Evolutionary conservation across 257 asterid species (phyloP), one percentile per base, ranked within the genome.

Genomic region (Solanum sparsipilum): DNA sequence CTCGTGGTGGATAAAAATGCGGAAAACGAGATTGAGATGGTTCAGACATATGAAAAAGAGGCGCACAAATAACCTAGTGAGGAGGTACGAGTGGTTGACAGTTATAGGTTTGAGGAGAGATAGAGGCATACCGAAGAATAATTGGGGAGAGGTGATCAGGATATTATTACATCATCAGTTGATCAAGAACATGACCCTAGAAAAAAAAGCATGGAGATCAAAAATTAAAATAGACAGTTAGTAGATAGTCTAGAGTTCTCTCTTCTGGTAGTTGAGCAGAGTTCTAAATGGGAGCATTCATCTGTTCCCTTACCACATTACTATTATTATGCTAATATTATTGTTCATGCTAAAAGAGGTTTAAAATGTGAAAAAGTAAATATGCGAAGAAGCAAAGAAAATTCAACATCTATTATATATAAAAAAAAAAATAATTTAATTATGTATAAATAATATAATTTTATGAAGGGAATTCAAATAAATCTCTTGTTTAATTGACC

Each of bases 1-100:
- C 5, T 9, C 23, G 1, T 21, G 2, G 12, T 63, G 31, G 29
- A 63, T 4, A 63, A 63, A 63, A 27, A 63, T 10, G 7, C 4
- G 2, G 0, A 10, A 63, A n/a, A 5, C 3, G 16, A 63, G 0
- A 10, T 2, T 63, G 7, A n/a, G 16, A 63, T 63, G 16, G 1
- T 0, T 0, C 2, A 0, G 6, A 10, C 5, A 23, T 23, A 0
- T 20, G 67, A 20, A 56, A 58, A 58, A 9, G 13, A 58, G 2
- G 5, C 21, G 27, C 68, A 58, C 68, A 58, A 3, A 58, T 58
- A 23, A 3, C 68, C 13, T 58, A 20, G 27, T 20, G 27, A 21
- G 67, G 27, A 58, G 13, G 27, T 58, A 21, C 0, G 11, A 58
- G 27, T 0, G 25, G 27, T 58, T 58, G 68, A 21, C 5, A 9